Conservation (phyloP, 2,329 filamentous ascomycete genomes). For the Paraphaeosphaeria sporulosa region DNA sequence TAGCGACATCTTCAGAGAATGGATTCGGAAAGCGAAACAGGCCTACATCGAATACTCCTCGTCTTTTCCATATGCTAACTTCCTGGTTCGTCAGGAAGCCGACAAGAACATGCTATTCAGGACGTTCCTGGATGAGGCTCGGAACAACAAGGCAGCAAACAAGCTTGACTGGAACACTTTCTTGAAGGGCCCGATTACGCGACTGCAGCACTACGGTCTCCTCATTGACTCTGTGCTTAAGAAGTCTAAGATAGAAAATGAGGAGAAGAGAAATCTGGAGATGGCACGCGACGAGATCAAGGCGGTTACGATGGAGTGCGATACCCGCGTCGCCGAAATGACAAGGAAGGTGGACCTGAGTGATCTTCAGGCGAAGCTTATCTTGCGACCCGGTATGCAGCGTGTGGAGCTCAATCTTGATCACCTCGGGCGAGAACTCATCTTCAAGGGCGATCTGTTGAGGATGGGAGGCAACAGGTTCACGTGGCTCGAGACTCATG, state of each 20-base stretch:
- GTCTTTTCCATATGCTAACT: slow-evolving; percentile 83
- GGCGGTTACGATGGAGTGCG: slow-evolving; percentile 86
- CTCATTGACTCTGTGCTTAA: slow-evolving; percentile 83
- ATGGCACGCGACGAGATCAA: slow-evolving; percentile 93
- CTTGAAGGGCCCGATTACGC: slow-evolving; percentile 89
- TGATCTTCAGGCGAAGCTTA: slow-evolving; percentile 82
- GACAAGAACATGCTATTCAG: slow-evolving; percentile 86
- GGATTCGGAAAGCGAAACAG: slow-evolving; percentile 91
- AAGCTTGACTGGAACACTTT: slow-evolving; percentile 94
- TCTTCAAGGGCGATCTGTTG: slow-evolving; percentile 88
- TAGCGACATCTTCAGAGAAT: slow-evolving; percentile 96
- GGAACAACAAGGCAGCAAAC: slow-evolving; percentile 78
- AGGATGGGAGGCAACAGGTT: slow-evolving; percentile 88
- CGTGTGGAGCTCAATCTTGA: slow-evolving; percentile 86
- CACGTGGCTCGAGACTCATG: slow-evolving; percentile 92
- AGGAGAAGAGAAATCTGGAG: slow-evolving; percentile 85
- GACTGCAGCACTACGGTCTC: slow-evolving; percentile 88
- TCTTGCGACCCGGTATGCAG: slow-evolving; percentile 86
- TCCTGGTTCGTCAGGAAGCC: slow-evolving; percentile 82
- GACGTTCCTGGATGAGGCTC: slow-evolving; percentile 82
- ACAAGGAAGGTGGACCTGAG: slow-evolving; percentile 87
- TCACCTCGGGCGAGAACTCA: slow-evolving; percentile 89
- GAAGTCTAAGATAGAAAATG: slow-evolving; percentile 81
- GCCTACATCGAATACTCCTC: slow-evolving; percentile 94
- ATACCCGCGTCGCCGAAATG: slow-evolving; percentile 90